A percentile compares a stretch with the other conserved stretches of the same genome.
Conservation (phyloP, 352 stramenopile species). For the Pythium phragmitis region DNA sequence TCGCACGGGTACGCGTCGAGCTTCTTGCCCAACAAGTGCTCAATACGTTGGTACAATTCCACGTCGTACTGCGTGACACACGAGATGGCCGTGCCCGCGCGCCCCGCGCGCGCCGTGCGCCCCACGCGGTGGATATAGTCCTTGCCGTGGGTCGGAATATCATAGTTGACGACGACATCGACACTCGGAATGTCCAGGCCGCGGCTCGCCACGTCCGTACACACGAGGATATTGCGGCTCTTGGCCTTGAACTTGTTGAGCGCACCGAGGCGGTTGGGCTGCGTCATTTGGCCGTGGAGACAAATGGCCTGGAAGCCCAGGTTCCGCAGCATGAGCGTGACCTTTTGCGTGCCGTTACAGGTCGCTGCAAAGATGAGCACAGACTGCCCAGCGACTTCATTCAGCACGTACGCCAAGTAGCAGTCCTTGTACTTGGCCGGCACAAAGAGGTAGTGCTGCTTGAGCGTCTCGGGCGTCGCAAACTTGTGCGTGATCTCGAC, state of each 20-base stretch:
- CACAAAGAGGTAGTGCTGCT: conserved; percentile 99
- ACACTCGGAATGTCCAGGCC: conserved; percentile 97
- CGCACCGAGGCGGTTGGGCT: conserved; percentile 96
- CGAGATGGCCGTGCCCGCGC: conserved; percentile 93
- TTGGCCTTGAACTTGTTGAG: conserved; percentile 98
- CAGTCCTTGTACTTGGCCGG: conserved; percentile 99
- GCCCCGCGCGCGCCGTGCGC: conserved; percentile 95
- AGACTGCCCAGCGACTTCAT: conserved; percentile 96
- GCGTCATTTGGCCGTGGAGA: conserved; percentile 98
- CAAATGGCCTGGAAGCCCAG: conserved; percentile 98
- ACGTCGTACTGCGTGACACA: conserved; percentile 99
- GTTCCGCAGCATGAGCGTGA: conserved; percentile 97
- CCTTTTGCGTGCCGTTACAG: conserved; percentile 95
- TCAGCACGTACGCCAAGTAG: conserved; percentile 98
- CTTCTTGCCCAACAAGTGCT: conserved; percentile 88
- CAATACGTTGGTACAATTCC: conserved; percentile 97
- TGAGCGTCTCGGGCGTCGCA: conserved; percentile 96
- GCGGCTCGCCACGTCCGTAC: conserved; percentile 87
- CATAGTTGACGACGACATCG: conserved; percentile 99
- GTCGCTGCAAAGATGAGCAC: conserved; percentile 99
- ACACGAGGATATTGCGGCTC: conserved; percentile 85
- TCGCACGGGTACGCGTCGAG: conserved; percentile 81
- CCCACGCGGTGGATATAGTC: conserved; percentile 99
- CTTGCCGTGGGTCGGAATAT: conserved; percentile 98
- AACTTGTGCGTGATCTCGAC: conserved; percentile 98